Evolutionary conservation across 371 early-diverging fungal genomes (phyloP).

Genomic region (Mucor circinelloides): DNA sequence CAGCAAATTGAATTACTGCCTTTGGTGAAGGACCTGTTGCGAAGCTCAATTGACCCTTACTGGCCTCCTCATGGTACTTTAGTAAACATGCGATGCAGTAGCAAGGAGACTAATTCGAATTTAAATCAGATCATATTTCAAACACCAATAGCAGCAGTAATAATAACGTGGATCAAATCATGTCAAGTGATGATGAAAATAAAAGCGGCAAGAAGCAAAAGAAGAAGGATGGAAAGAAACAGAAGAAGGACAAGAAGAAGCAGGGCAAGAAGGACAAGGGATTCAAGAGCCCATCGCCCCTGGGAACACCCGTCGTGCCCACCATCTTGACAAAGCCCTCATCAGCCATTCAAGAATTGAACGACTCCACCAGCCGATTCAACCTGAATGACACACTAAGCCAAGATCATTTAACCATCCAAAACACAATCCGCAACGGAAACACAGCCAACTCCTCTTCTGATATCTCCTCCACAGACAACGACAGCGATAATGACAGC

Average conservation of each 20-base stretch:
- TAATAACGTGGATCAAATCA: neutral
- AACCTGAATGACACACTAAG: neutral
- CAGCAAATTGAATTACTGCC: slow-evolving; percentile 33
- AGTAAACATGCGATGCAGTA: neutral
- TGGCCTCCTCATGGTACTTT: neutral
- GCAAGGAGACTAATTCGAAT: neutral
- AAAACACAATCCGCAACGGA: slow-evolving; percentile 27
- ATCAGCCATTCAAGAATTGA: neutral
- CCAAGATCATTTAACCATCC: slow-evolving; percentile 21
- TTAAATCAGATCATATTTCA: neutral
- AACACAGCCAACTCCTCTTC: neutral
- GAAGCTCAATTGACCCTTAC: slow-evolving; percentile 21
- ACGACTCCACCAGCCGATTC: neutral
- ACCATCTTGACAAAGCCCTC: slow-evolving; percentile 9
- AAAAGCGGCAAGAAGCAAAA: slow-evolving; percentile 8
- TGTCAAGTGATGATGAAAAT: slow-evolving; percentile 11
- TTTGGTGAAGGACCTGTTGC: slow-evolving; percentile 33
- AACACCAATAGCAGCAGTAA: neutral
- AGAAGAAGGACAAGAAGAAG: slow-evolving; percentile 15
- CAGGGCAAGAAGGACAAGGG: slow-evolving; percentile 14
- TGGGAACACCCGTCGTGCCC: slow-evolving; percentile 29
- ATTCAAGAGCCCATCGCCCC: slow-evolving; percentile 12
- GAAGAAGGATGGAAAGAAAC: slow-evolving; percentile 4
- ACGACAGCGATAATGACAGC: neutral
- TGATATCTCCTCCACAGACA: neutral